phyloP scores from a whole-genome alignment of 2,329 filamentous ascomycete genomes.

The Fusarium chaquense region DNA sequence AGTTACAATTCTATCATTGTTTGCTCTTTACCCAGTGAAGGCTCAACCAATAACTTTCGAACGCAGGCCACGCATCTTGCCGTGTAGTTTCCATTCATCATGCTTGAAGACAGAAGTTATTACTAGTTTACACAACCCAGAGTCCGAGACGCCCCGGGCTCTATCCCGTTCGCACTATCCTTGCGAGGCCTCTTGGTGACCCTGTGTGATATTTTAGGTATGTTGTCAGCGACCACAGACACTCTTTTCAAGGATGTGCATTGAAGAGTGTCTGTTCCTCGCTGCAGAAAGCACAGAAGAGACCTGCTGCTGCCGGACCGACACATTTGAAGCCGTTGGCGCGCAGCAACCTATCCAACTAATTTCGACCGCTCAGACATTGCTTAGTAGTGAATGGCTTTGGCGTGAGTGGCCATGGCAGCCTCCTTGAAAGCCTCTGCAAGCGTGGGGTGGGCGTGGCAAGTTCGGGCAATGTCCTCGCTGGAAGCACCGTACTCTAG shows the following conservation, averaged over 20 bases:
- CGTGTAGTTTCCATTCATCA: constrained; percentile 46
- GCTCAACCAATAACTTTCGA: constrained; percentile 6
- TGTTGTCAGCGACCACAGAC: constrained; percentile 29
- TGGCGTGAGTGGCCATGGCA: constrained; percentile 95
- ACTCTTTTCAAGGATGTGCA: constrained; percentile 32
- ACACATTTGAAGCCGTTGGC: constrained; percentile 3
- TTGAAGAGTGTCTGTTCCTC: constrained; percentile 32
- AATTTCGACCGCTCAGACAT: constrained; percentile 11
- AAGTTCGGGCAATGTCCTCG: constrained; percentile 94
- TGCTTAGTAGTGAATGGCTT: constrained; percentile 92
- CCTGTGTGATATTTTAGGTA: constrained; percentile 36
- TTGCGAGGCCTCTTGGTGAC: constrained; percentile 40
- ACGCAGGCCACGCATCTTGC: constrained; percentile 24
- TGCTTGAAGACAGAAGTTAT: constrained; percentile 49
- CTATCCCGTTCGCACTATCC: constrained; percentile 41
- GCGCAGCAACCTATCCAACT: constrained; percentile 28
- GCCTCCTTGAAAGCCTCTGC: constrained; percentile 99
- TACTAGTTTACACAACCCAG: constrained; percentile 50
- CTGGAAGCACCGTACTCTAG: constrained; percentile 96
- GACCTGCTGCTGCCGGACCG: constrained; percentile 14
- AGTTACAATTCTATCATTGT: constrained; percentile 1
- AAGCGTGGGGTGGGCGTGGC: constrained; percentile 95
- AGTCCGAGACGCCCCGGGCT: constrained; percentile 44
- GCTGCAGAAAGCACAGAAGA: constrained; percentile 36
- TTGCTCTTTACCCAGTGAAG: neutral